Conservation (phyloP, 2,329 filamentous ascomycete genomes). For the Trichoderma simmonsii region DNA sequence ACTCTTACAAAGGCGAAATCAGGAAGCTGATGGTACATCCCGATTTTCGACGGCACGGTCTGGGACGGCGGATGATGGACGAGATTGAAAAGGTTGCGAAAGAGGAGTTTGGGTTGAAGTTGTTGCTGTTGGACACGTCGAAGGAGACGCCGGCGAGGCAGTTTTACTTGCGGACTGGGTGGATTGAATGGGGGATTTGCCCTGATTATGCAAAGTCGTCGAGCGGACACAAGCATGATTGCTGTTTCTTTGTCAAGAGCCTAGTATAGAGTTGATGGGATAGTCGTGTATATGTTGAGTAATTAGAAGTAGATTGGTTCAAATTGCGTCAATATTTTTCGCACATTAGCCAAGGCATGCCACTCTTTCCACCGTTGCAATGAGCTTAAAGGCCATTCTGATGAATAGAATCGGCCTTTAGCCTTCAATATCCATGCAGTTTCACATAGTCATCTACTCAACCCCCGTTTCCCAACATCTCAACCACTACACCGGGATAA, state of each 20-base stretch:
- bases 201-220: constrained; percentile 26
- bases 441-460: background rate
- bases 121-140: constrained; percentile 29
- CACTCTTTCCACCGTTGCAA: background rate
- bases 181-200: constrained; percentile 30
- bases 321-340: background rate
- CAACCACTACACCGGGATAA: background rate
- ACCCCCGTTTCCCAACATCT: background rate
- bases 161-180: constrained; percentile 27
- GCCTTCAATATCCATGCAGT: background rate
- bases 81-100: constrained; percentile 24
- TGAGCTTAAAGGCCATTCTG: background rate
- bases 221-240: constrained; percentile 22
- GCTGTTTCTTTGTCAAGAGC: constrained; percentile 26
- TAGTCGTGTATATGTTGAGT: background rate
- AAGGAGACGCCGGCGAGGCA: constrained; percentile 26
- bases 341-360: background rate
- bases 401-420: fast-evolving
- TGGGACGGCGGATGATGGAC: constrained; percentile 26
- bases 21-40: constrained; percentile 29
- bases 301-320: background rate
- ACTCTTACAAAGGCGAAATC: constrained; percentile 28
- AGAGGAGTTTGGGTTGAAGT: constrained; percentile 20
- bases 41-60: constrained; percentile 21
- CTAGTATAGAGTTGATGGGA: background rate